A percentile compares a stretch with the other conserved stretches of the same genome.
phyloP scores from a whole-genome alignment of 805 yeast genomes.

The Saccharomycopsis sp. region DNA sequence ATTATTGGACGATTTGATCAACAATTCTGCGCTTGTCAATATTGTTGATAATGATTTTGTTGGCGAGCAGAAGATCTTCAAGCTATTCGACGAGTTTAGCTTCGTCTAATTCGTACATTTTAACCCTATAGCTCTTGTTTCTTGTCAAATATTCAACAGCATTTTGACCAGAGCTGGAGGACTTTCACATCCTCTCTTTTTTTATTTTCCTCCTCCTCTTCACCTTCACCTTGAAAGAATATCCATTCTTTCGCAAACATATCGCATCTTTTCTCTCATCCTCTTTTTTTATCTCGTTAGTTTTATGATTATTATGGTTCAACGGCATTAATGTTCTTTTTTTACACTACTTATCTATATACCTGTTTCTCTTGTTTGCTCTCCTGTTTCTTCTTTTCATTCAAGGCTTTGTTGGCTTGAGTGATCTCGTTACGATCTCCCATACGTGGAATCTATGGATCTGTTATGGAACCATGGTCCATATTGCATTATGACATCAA shows the following conservation, averaged over 20 bases:
- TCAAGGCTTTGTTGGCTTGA: too few relatives aligned
- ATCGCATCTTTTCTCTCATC: neutral
- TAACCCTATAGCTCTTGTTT: neutral
- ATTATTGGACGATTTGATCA: conserved; percentile 42
- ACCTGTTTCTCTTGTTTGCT: conserved; percentile 5
- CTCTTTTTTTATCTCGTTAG: neutral
- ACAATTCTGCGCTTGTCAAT: conserved; percentile 70
- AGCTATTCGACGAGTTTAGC: conserved; percentile 35
- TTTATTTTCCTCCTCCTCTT: neutral
- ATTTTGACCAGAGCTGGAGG: neutral
- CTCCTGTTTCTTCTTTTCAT: neutral
- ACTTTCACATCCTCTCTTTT: neutral
- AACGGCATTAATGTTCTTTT: conserved; percentile 11
- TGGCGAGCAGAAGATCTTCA: conserved; percentile 51
- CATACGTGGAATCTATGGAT: neutral
- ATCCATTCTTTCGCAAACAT: too few relatives aligned
- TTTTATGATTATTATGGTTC: conserved; percentile 10
- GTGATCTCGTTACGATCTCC: neutral
- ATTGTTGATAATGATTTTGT: conserved; percentile 83
- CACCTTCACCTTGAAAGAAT: too few relatives aligned
- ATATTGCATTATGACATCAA: conserved; percentile 17
- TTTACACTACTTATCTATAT: conserved; percentile 1
- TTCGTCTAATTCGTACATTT: neutral
- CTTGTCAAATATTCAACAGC: neutral
- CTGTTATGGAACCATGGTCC: neutral